A percentile compares a stretch with the other conserved stretches of the same genome.
Evolutionary conservation across 306 rosid genomes (phyloP).

Genomic region (Mucuna pruriens): DNA sequence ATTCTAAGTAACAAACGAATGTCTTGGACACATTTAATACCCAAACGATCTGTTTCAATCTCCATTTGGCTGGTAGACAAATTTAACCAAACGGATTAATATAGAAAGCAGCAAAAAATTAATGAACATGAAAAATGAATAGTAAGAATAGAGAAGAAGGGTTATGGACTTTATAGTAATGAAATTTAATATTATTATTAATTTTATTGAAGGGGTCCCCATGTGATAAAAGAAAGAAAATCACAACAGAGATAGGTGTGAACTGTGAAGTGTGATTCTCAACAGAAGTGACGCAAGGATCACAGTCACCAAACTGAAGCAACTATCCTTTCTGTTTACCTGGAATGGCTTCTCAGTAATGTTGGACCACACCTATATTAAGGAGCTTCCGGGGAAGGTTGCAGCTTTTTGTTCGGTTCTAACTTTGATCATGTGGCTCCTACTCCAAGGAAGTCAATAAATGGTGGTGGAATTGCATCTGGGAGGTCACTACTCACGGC

Average conservation of each 20-base stretch:
- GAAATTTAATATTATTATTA: constrained; percentile 25
- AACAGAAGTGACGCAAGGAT: constrained; percentile 56
- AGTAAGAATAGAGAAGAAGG: background rate
- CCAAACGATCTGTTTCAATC: constrained; percentile 21
- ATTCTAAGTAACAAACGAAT: constrained; percentile 42
- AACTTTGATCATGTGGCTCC: constrained; percentile 80
- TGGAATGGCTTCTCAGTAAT: constrained; percentile 58
- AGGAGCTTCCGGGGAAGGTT: constrained; percentile 47
- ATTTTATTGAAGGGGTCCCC: constrained; percentile 47
- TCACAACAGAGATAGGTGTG: constrained; percentile 52
- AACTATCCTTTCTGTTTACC: constrained; percentile 63
- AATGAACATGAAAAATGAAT: background rate
- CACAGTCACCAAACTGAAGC: constrained; percentile 58
- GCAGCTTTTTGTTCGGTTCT: constrained; percentile 50
- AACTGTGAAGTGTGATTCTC: constrained; percentile 32
- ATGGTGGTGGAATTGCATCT: constrained; percentile 61
- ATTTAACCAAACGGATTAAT: background rate
- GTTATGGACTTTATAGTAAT: background rate
- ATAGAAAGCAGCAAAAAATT: background rate
- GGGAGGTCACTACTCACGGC: constrained; percentile 29
- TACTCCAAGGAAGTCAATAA: constrained; percentile 96
- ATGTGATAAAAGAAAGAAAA: constrained; percentile 45
- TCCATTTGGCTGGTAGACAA: constrained; percentile 12
- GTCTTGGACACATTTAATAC: constrained; percentile 45
- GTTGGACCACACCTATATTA: constrained; percentile 74